Evolutionary conservation across 352 stramenopile species (phyloP).

Genomic region (Phytophthora boehmeriae): DNA sequence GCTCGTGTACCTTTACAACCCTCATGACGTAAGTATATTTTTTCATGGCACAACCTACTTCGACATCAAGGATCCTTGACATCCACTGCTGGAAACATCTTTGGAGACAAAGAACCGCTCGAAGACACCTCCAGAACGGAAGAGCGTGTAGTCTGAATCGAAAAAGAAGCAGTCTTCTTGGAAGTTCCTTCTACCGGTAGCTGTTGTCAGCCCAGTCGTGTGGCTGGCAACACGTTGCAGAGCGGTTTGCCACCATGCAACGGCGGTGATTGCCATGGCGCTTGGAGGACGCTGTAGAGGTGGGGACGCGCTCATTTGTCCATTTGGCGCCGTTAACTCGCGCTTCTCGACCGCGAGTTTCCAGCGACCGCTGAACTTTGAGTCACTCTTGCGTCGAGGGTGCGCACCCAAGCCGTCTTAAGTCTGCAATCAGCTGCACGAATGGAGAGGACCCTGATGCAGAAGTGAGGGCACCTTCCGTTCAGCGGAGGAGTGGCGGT

Average conservation of each 20-base stretch:
- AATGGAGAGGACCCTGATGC: constrained; percentile 12
- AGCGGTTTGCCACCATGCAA: not conserved
- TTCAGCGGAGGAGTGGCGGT: constrained; percentile 10
- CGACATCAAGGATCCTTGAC: too few species aligned
- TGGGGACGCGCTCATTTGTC: constrained; percentile 1
- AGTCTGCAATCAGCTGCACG: constrained; percentile 28
- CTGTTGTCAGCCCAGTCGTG: not conserved
- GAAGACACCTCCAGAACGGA: too few species aligned
- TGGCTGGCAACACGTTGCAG: not conserved
- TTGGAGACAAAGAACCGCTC: too few species aligned
- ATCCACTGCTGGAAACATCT: too few species aligned
- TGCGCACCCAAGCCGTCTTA: constrained; percentile 31
- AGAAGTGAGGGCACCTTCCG: constrained; percentile 12
- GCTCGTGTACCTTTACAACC: not conserved
- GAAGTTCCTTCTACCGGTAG: too few species aligned
- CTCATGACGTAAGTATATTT: not conserved
- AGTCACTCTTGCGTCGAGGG: constrained; percentile 15
- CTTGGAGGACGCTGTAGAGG: constrained; percentile 10
- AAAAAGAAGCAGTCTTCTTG: too few species aligned
- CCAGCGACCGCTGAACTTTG: constrained; percentile 28
- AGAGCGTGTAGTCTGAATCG: too few species aligned
- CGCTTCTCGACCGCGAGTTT: constrained; percentile 4
- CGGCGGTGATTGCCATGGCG: constrained; percentile 8
- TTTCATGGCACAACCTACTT: too few species aligned
- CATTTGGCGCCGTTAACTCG: constrained; percentile 17